Evolutionary conservation across 2,329 filamentous ascomycete genomes (phyloP), one percentile per base, ranked within the genome.

Genomic region (Ophiosphaerella korrae): DNA sequence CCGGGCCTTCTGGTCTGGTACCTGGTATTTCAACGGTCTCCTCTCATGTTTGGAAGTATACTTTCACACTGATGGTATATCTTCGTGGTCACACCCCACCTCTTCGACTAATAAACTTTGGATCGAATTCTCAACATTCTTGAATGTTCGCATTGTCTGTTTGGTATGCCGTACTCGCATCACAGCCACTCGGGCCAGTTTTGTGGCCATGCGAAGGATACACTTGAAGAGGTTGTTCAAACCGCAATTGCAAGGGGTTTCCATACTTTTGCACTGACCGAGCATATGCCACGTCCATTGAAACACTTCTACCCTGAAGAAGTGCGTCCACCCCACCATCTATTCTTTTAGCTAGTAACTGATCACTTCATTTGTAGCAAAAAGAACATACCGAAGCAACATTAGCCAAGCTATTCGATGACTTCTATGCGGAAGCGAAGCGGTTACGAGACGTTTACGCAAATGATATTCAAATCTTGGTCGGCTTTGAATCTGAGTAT

Each of bases 161-260:
- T 24, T 11, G 16, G 11, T 24, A 7, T 97, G 94, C 92, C 93
- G 1, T 96, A 96, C 78, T 95, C 94, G 4, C 95, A 97, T 80
- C 94, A 99, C 76, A 96, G 91, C 69, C 94, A 99, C 77, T 97
- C 94, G 33, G 94, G 94, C 57, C 90, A 99, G 73, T 99, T 99
- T 79, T 99, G 94, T 78, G 65, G 64, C 5, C 94, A 99, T 78
- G 94, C 94, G 43, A 86, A 88, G 70, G 86, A 96, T 71, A 82
- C 85, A 16, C 83, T 99, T 8, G 93, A 97, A 73, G 87, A 91
- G 59, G 84, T 97, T 42, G 80, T 97, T 63, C 83, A 87, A 67
- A 83, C 86, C 11, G 93, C 93, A 58, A 90, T 97, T 61, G 75
- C 81, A 41, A 82, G 88, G 54, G 87, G 88, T 37, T 94, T 95